Evolutionary conservation across 768 basidiomycete genomes (phyloP).

Genomic region (Boletus rubropictus): DNA sequence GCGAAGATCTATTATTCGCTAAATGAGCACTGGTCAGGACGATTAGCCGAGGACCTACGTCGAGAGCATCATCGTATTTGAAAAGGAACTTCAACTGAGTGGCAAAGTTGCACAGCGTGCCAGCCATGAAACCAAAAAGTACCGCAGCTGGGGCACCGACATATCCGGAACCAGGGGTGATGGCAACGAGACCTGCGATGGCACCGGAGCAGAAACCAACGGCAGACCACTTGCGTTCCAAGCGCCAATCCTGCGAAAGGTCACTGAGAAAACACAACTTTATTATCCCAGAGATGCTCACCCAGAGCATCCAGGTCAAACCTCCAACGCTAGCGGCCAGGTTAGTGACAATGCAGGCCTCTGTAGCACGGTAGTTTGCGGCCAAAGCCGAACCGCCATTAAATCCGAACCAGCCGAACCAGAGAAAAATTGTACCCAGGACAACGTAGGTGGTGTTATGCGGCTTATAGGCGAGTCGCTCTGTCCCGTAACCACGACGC

Average conservation of each 20-base stretch:
- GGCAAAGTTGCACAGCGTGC: constrained; percentile 88
- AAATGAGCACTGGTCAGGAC: not conserved
- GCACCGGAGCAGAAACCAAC: constrained; percentile 97
- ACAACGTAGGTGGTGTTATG: constrained; percentile 92
- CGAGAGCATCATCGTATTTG: constrained; percentile 73
- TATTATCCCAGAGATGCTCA: constrained; percentile 24
- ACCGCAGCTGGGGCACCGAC: constrained; percentile 82
- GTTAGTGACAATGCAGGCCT: constrained; percentile 92
- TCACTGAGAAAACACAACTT: not conserved
- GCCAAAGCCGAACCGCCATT: constrained; percentile 89
- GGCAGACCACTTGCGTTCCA: constrained; percentile 89
- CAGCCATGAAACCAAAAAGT: constrained; percentile 78
- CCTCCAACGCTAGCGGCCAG: constrained; percentile 86
- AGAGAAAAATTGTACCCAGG: constrained; percentile 89
- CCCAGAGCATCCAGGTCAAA: constrained; percentile 89
- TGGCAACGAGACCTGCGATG: constrained; percentile 84
- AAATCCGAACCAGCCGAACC: constrained; percentile 96
- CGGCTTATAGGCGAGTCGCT: constrained; percentile 86
- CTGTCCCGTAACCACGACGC: constrained; percentile 86
- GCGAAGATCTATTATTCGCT: constrained; percentile 69
- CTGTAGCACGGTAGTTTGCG: constrained; percentile 80
- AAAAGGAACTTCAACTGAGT: constrained; percentile 87
- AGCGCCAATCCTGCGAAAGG: constrained; percentile 67
- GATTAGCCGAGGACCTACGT: constrained; percentile 42
- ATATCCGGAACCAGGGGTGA: constrained; percentile 79